Evolutionary conservation across 1,284 basidiomycete species (phyloP), one percentile per base, ranked within the genome.

Genomic region (Neotropicomus parvogracilis): DNA sequence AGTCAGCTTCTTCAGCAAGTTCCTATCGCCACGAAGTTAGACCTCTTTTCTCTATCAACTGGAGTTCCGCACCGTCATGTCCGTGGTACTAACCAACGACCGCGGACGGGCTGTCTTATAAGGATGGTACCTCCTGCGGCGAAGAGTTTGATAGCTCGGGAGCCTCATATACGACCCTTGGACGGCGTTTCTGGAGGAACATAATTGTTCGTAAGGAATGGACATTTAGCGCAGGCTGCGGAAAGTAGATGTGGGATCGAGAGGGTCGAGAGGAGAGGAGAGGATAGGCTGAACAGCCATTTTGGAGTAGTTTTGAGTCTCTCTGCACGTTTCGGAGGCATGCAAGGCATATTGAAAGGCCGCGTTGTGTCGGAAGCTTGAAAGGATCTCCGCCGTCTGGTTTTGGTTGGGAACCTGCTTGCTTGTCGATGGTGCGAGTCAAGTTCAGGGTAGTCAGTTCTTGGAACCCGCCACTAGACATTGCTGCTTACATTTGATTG

Each of bases 311-410:
- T 51, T 58, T 60, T 59, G 44, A 50, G 32, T 26, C 44, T 45
- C 34, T 44, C 20, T 57, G 49, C 56, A 60, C 56, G 61, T 55
- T 62, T 53, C 41, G 40, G 45, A 58, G 51, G 59, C 60, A 63
- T 57, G 61, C 57, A 51, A 39, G 32, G 39, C 21, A 24, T 55
- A 46, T 41, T 54, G 43, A 49, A 64, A 64, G 52, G 33, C 62
- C 58, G 59, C 59, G 48, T 60, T 59, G 39, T 49, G 42, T 51
- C 51, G 41, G 50, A 48, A 39, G 48, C 33, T 29, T 40, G 43
- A 44, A 14, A 36, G 31, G 54, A 62, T 63, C 59, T 59, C 58
- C 58, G 50, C 60, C 44, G 40, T 54, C 58, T 61, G 38, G 34
- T 60, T 63, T 48, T 48, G 50, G 50, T 46, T 45, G 55, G 19